phyloP scores from a whole-genome alignment of 352 stramenopile species.

The Globisporangium mamillatum region DNA sequence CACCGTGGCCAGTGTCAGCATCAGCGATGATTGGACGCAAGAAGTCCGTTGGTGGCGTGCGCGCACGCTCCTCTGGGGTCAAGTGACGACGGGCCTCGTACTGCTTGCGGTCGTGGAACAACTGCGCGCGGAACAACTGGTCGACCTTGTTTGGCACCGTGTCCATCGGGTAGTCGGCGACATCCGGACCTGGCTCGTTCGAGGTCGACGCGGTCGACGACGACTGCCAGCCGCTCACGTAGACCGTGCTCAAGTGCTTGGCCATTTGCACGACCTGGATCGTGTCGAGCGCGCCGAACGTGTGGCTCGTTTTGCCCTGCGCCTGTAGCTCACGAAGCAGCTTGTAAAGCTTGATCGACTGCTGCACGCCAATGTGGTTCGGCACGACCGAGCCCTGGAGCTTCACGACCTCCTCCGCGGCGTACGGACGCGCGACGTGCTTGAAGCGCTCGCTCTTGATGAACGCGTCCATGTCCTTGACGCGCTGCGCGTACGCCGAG shows the following conservation, averaged over 20 bases:
- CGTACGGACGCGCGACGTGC: constrained; percentile 77
- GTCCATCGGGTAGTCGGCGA: constrained; percentile 98
- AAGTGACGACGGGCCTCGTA: constrained; percentile 90
- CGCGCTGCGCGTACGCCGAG: constrained; percentile 49
- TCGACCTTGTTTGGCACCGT: constrained; percentile 98
- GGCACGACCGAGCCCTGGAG: constrained; percentile 73
- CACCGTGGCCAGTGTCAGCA: constrained; percentile 96
- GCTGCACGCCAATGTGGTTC: constrained; percentile 40
- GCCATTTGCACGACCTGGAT: constrained; percentile 96
- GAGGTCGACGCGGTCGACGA: constrained; percentile 92
- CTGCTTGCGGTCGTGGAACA: constrained; percentile 97
- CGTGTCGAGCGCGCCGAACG: constrained; percentile 89
- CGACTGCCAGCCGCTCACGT: constrained; percentile 98
- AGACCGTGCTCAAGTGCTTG: constrained; percentile 94
- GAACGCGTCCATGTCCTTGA: constrained; percentile 76
- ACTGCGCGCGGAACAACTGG: constrained; percentile 96
- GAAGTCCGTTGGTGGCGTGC: constrained; percentile 91
- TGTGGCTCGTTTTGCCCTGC: constrained; percentile 80
- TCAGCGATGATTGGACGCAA: constrained; percentile 96
- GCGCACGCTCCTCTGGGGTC: constrained; percentile 72
- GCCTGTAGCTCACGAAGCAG: constrained; percentile 81
- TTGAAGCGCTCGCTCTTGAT: constrained; percentile 72
- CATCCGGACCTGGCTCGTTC: constrained; percentile 96
- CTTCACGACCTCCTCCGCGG: constrained; percentile 82
- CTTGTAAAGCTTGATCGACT: constrained; percentile 87